Base-by-base conservation (phyloP, 805 yeast genomes). In the Wickerhamomyces mucosus region DNA sequence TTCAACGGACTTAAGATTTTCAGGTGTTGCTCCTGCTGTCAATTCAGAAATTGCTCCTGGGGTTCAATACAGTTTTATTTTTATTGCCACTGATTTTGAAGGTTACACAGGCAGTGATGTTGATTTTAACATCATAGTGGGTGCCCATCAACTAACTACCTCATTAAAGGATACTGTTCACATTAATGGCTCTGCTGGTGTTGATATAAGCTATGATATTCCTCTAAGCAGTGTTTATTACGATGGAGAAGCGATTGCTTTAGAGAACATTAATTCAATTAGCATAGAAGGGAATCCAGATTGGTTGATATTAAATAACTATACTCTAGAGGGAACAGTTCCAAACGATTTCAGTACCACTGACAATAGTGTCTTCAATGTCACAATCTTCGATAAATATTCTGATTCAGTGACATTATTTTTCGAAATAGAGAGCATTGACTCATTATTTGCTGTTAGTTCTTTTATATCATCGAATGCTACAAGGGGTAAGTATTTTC, bases 11-110 rank as follows among this genome's bases (percentile, higher is more conserved):
- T 59, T 84, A 41, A 69, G 81, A 15, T 89, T 86, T 55, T 65
- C 74, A 26, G 98, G 98, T 20, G 77, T 78, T 2, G 89, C 95
- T 1, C 98, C 98, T 9, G 64, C 79, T 7, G 83, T 83, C 20
- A 79, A 83, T 43, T 82, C 96, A 3, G 66, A 70, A 13, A 79
- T 85, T 43, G 98, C 98, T 1, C 97, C 96, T 9, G 83, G 94
- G 25, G 64, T 72, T 41, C 59, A 64, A 26, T 92, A 73, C 52
- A 67, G 71, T 13, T 75, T 89, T 42, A 65, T 74, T 27, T 67
- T 88, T 43, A 75, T 86, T 35, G 96, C 88, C 2, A 64, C 94
- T 2, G 95, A 86, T 47, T 72, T 74, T 46, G 55, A 56, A 17
- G 95, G 94, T 2, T 86, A 53, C 50, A 61, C 92, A 1, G 86